Evolutionary conservation across 768 basidiomycete species (phyloP).

Genomic region (Auricularia sp.): DNA sequence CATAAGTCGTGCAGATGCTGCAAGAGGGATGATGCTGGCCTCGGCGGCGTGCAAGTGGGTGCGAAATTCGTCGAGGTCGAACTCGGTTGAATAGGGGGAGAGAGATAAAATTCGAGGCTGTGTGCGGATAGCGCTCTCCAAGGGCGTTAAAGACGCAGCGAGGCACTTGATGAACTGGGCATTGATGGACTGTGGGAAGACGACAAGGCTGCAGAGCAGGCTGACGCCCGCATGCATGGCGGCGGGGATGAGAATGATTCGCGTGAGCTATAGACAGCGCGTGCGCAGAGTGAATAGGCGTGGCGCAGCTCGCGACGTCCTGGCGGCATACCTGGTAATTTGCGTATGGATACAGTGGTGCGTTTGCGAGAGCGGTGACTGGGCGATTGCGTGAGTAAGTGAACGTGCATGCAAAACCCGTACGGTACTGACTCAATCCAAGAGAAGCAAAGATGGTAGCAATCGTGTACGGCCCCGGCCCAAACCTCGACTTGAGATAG

Average conservation of each 20-base stretch:
- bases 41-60: constrained; percentile 33
- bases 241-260: constrained; percentile 45
- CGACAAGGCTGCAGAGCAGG: constrained; percentile 37
- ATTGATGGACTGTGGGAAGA: constrained; percentile 60
- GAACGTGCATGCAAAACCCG: background rate
- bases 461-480: constrained; percentile 55
- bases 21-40: constrained; percentile 40
- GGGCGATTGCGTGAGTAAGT: background rate
- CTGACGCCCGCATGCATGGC: constrained; percentile 49
- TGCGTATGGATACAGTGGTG: constrained; percentile 54
- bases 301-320: too few relatives aligned
- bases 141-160: constrained; percentile 36
- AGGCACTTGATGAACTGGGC: constrained; percentile 46
- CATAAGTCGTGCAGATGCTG: constrained; percentile 43
- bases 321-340: constrained; percentile 37
- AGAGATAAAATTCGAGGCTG: constrained; percentile 39
- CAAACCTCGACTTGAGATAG: constrained; percentile 48
- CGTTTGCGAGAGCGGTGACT: constrained; percentile 30
- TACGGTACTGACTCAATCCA: constrained; percentile 35
- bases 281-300: too few relatives aligned
- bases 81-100: constrained; percentile 32
- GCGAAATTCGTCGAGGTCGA: constrained; percentile 27
- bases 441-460: constrained; percentile 52
- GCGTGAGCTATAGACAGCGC: constrained; percentile 32
- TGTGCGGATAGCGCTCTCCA: constrained; percentile 34